Base-by-base conservation (phyloP, 345 rosid genomes). In the Trapa bicornis region DNA sequence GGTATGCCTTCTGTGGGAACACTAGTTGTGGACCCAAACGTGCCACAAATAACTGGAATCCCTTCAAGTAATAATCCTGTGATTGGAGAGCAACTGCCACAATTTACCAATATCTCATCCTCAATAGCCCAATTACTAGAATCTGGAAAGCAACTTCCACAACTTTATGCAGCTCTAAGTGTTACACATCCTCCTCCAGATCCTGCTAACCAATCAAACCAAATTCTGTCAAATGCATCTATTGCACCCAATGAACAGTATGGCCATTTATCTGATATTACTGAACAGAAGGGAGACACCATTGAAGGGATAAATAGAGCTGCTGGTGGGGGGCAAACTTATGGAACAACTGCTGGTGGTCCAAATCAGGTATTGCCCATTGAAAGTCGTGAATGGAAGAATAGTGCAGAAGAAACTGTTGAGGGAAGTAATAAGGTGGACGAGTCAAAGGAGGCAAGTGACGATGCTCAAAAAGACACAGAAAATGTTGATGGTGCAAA, bases 61-160 rank as follows among this genome's bases (percentile, higher is more conserved):
- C 74, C 76, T 42, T 70, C 68, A n/a, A 50, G 75, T 75, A 82
- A 81, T 75, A 81, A 71, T 75, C 65, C 58, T 68, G 89, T 81
- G 68, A 79, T 83, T 67, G 76, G 79, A 70, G 92, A 81, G 64
- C 86, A 82, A 64, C 79, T 82, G 36, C 74, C 77, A 68, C 83
- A 85, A 71, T 80, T 89, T 71, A 82, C 81, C 71, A 81, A 80
- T 75, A 77, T 91, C 77, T 83, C 92, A 45, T 86, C 88, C 61
- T 85, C 96, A 80, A 74, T 94, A 70, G 96, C 82, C 52, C 91
- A 87, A 80, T 69, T 86, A 45, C 82, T 91, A 66, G 95, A 84
- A 62, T 86, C 84, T 42, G 84, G 91, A 72, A 87, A 85, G 78
- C 89, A 87, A 68, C 85, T 82, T 75, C 81, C 96, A 22, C 84